These are phyloP conservation scores for Ceratobasidium sp. DNA, from an alignment of 1,284 basidiomycete genomes.

Conservation along the genomic window DNA sequence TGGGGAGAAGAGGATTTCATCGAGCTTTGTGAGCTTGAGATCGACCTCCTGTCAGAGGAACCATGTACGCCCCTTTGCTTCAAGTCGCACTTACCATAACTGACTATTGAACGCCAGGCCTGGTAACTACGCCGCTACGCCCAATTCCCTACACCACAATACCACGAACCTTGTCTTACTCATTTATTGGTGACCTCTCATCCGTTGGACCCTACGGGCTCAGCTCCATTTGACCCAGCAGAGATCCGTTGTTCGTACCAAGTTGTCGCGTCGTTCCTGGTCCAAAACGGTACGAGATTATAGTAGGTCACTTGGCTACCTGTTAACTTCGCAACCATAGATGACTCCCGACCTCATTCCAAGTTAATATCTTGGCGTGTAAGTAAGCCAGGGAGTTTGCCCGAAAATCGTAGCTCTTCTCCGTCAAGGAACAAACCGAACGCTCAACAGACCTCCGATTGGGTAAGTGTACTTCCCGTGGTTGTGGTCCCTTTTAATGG, in stretches of 20 bases:
- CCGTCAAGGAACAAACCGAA: slow-evolving; percentile 13
- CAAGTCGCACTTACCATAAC: slow-evolving; percentile 37
- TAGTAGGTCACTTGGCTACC: not conserved
- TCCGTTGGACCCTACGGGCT: slow-evolving; percentile 33
- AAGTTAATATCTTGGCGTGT: slow-evolving; percentile 17
- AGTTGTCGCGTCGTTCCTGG: slow-evolving; percentile 24
- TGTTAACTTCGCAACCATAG: not conserved
- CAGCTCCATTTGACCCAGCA: not conserved
- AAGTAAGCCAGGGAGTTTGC: not conserved
- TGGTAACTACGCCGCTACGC: slow-evolving; percentile 57
- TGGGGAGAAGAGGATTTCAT: slow-evolving; percentile 68
- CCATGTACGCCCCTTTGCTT: slow-evolving; percentile 51
- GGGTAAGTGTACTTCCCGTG: not conserved
- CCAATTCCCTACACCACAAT: slow-evolving; percentile 51
- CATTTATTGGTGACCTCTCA: slow-evolving; percentile 58
- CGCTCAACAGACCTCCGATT: not conserved
- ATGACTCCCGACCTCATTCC: not conserved
- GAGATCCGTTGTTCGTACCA: slow-evolving; percentile 29
- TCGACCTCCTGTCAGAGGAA: slow-evolving; percentile 55
- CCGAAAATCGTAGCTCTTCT: slow-evolving; percentile 4
- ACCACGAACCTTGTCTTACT: slow-evolving; percentile 51
- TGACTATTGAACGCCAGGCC: slow-evolving; percentile 45
- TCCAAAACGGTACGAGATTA: not conserved
- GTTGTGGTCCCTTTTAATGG: not conserved
- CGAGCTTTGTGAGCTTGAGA: slow-evolving; percentile 65